Evolutionary conservation across 805 yeast genomes (phyloP).

Genomic region (Metschnikowia kofuensis): DNA sequence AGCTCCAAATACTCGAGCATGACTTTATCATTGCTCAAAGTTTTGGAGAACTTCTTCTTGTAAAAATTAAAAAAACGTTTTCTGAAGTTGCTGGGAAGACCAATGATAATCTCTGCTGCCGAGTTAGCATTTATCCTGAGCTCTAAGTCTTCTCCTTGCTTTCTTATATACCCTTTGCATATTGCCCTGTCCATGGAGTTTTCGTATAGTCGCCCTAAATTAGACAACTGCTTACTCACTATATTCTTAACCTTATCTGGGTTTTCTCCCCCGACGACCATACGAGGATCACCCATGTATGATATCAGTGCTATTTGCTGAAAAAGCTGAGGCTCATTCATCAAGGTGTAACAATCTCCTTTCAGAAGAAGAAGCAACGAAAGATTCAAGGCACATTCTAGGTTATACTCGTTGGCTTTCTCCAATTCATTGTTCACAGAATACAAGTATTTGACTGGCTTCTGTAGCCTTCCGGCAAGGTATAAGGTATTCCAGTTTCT

Average conservation of each 20-base stretch:
- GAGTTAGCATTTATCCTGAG: not conserved
- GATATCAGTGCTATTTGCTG: conserved; percentile 76
- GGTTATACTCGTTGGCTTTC: conserved; percentile 69
- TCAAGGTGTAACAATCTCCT: conserved; percentile 28
- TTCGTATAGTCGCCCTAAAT: conserved; percentile 70
- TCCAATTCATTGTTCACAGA: conserved; percentile 53
- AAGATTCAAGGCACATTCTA: conserved; percentile 72
- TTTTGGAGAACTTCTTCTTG: conserved; percentile 7
- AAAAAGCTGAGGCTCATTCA: conserved; percentile 43
- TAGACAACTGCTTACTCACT: conserved; percentile 67
- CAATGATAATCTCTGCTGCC: conserved; percentile 6
- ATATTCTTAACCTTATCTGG: conserved; percentile 86
- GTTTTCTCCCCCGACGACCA: conserved; percentile 84
- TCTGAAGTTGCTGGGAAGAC: conserved; percentile 14
- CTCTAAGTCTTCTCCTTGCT: not conserved
- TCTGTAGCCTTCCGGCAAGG: conserved; percentile 89
- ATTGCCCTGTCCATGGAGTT: conserved; percentile 46
- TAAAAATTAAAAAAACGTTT: conserved; percentile 7
- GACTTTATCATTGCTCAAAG: not conserved
- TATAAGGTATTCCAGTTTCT: conserved; percentile 84
- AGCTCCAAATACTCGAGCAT: not conserved
- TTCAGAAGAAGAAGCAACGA: conserved; percentile 60
- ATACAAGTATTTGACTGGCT: conserved; percentile 78
- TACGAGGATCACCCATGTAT: conserved; percentile 87
- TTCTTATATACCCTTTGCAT: conserved; percentile 1